phyloP scores from a whole-genome alignment of 2,329 filamentous ascomycete species.

The Colletotrichum gloeosporioides region DNA sequence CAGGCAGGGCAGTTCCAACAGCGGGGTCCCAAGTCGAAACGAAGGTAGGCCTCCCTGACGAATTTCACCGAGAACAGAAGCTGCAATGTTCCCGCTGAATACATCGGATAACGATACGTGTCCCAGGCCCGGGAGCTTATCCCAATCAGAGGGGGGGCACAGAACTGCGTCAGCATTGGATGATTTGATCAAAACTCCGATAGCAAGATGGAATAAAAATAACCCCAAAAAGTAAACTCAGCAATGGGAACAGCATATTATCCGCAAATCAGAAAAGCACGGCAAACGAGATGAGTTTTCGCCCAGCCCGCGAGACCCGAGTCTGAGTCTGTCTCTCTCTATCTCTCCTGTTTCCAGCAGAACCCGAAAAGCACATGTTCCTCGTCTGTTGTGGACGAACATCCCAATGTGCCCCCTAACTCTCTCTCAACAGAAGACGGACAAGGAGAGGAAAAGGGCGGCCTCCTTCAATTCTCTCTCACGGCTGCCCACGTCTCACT shows the following conservation, averaged over 20 bases:
- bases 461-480: not conserved
- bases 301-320: not conserved
- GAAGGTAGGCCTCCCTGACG: not conserved
- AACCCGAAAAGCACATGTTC: not conserved
- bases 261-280: not conserved
- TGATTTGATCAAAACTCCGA: not conserved
- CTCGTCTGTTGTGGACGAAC: not conserved
- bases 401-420: not conserved
- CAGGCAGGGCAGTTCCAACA: not conserved
- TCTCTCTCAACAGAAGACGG: not conserved
- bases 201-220: not conserved
- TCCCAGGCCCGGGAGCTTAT: not conserved
- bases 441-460: not conserved
- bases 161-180: not conserved
- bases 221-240: not conserved
- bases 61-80: not conserved
- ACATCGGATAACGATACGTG: not conserved
- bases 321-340: not conserved
- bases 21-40: not conserved
- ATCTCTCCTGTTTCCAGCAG: not conserved
- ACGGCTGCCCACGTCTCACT: not conserved
- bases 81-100: not conserved
- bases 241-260: not conserved
- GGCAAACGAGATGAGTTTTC: not conserved
- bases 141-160: not conserved